Evolutionary conservation across 441 rosid genomes (phyloP).

Genomic region (Adansonia grandidieri): DNA sequence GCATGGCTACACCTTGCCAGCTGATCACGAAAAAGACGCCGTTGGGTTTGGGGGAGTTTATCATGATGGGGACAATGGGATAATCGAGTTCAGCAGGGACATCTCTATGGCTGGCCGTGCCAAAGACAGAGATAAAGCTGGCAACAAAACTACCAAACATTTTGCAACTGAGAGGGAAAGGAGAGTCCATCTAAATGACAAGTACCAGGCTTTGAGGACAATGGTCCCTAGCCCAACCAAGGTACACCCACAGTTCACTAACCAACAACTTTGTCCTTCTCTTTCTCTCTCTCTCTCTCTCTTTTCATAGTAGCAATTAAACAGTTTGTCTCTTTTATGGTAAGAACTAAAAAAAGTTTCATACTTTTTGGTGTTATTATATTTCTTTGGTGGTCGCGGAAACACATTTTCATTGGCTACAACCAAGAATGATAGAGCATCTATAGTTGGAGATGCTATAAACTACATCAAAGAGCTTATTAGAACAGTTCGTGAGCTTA

Average conservation of each 20-base stretch:
- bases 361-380: neutral
- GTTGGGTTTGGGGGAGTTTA: constrained; percentile 36
- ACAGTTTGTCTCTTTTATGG: neutral
- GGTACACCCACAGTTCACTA: constrained; percentile 40
- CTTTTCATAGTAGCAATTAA: neutral
- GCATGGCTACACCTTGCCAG: constrained; percentile 35
- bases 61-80: constrained; percentile 49
- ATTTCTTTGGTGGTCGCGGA: neutral
- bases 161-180: constrained; percentile 76
- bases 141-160: constrained; percentile 59
- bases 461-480: constrained; percentile 78
- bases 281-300: neutral
- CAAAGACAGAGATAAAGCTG: constrained; percentile 47
- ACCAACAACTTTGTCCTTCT: neutral
- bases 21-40: constrained; percentile 39
- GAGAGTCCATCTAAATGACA: constrained; percentile 67
- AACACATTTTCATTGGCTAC: neutral
- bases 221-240: constrained; percentile 83
- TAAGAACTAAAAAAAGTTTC: neutral
- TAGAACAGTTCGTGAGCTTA: constrained; percentile 70
- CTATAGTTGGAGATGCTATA: constrained; percentile 83
- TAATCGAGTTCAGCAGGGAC: constrained; percentile 62
- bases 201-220: constrained; percentile 51
- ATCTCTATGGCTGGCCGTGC: constrained; percentile 42
- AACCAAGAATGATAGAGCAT: constrained; percentile 76